A percentile compares a stretch with the other conserved stretches of the same genome.
Conservation (phyloP, 2,329 filamentous ascomycete genomes). For the Cordyceps javanica region DNA sequence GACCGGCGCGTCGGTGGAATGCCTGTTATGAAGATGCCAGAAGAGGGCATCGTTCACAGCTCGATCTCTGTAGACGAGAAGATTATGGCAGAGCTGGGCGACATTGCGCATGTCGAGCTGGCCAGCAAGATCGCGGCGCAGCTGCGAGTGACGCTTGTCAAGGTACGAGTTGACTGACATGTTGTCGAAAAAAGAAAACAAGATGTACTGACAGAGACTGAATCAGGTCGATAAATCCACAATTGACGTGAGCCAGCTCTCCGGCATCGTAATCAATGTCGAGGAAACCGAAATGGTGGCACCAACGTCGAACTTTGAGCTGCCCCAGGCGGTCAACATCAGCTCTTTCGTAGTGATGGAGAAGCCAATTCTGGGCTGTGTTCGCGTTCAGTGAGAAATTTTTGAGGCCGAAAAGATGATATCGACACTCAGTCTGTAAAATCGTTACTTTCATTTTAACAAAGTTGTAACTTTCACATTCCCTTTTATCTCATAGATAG, state of each 20-base stretch:
- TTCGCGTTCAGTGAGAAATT: too few species aligned
- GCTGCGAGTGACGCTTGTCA: not conserved
- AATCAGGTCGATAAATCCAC: not conserved
- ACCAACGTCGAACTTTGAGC: not conserved
- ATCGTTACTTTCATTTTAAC: too few species aligned
- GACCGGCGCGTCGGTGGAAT: not conserved
- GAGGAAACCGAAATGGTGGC: not conserved
- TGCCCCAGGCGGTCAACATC: not conserved
- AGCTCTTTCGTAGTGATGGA: not conserved
- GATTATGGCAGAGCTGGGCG: not conserved
- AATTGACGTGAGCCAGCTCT: not conserved
- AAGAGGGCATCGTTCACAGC: not conserved
- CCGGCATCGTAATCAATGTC: not conserved
- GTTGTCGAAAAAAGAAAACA: not conserved
- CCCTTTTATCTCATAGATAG: too few species aligned
- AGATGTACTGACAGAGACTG: not conserved
- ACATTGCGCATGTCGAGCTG: not conserved
- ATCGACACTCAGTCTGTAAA: too few species aligned
- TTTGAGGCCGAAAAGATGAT: too few species aligned
- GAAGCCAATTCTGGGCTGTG: not conserved
- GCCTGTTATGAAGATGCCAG: slow-evolving; percentile 5
- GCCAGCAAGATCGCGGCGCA: not conserved
- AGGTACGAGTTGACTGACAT: not conserved
- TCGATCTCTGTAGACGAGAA: not conserved
- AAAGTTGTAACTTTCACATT: not conserved